Conservation (phyloP, 495 filamentous ascomycete genomes). For the Cryomyces antarcticus region DNA sequence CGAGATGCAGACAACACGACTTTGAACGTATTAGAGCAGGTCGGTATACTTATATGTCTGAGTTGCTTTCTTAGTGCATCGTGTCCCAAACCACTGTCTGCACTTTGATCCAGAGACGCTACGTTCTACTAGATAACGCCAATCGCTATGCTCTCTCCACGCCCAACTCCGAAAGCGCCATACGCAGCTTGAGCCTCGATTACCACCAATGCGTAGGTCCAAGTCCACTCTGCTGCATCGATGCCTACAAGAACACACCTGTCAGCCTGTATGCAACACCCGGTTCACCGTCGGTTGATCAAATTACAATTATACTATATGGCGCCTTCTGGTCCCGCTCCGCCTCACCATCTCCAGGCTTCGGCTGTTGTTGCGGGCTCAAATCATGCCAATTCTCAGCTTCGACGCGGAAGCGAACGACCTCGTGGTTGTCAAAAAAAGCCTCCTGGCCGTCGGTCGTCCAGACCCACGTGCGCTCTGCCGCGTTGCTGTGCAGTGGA, state of each 20-base stretch:
- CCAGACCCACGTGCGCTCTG: slow-evolving; percentile 67
- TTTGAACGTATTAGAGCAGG: too few relatives aligned
- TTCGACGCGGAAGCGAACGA: slow-evolving; percentile 66
- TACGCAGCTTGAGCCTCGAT: background rate
- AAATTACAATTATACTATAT: slow-evolving; percentile 44
- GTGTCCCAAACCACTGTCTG: too few relatives aligned
- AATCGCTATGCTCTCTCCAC: too few relatives aligned
- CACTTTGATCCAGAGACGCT: too few relatives aligned
- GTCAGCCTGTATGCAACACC: background rate
- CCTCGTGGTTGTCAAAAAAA: slow-evolving; percentile 74
- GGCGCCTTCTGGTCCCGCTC: slow-evolving; percentile 34
- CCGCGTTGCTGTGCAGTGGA: background rate
- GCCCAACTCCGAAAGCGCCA: too few relatives aligned
- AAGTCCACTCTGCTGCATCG: slow-evolving; percentile 7
- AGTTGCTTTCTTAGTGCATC: too few relatives aligned
- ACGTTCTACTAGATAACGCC: too few relatives aligned
- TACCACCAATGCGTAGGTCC: slow-evolving; percentile 9
- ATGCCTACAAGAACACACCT: background rate
- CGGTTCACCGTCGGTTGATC: background rate
- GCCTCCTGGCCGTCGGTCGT: slow-evolving; percentile 45
- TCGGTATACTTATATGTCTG: too few relatives aligned
- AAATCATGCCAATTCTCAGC: slow-evolving; percentile 79
- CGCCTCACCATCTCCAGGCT: slow-evolving; percentile 23
- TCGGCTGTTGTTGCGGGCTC: slow-evolving; percentile 43
- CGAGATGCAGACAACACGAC: too few relatives aligned